Evolutionary conservation across 345 rosid genomes (phyloP), one percentile per base, ranked within the genome.

Genomic region (Litchi chinensis): DNA sequence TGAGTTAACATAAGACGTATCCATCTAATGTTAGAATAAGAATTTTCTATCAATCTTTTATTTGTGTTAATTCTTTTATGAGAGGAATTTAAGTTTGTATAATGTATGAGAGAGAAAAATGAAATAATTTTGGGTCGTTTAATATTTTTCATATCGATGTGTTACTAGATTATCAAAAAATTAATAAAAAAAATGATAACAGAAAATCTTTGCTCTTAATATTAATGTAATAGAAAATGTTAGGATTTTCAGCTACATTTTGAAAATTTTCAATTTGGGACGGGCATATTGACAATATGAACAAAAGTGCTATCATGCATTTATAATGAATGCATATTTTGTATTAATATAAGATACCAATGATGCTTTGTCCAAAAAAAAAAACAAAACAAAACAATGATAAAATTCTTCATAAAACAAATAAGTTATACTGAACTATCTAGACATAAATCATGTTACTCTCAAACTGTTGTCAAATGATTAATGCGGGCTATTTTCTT

Each of bases 401-500:
- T 26, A 26, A 26, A 40, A 48, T 18, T 39, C 39, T 16, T 67
- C 5, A n/a, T 40, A 67, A 22, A 18, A 19, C 19, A 67, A 32
- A 32, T 67, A 37, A 19, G 9, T 7, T 40, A 40, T 21, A 39
- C 1, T 74, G 52, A 22, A n/a, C 56, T 74, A 64, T 64, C 60
- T 18, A 46, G 24, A 74, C 15, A 62, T 60, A 43, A 74, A 75
- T 32, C 13, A 71, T 40, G 62, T 71, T 70, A 64, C 69, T 79
- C 70, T 68, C 68, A 63, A 4, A 54, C 8, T 48, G 63, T 74
- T 80, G 69, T 80, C 79, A 69, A 64, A 54, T 15, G 28, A 72
- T 83, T 76, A 82, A 71, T 67, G 73, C 8, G 71, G 22, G 73
- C 44, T 40, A 62, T 79, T 77, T 69, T 64, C 62, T 64, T 65